Base-by-base conservation (phyloP, 2,329 filamentous ascomycete species). In the Cordyceps farinosa region DNA sequence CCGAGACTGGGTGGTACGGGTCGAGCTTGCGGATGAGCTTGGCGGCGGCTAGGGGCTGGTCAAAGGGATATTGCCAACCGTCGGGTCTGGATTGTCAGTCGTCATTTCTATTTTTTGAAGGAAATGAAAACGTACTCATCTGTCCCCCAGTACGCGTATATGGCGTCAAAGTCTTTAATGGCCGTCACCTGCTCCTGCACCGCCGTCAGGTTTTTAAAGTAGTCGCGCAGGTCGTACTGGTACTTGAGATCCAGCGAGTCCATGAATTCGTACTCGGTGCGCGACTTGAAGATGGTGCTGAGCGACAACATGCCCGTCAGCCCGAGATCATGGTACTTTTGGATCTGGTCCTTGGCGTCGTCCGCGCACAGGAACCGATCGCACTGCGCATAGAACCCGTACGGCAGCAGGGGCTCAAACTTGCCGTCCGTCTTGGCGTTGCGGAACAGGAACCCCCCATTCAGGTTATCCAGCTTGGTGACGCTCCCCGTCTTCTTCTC, bases 1-100 rank as follows among this genome's bases (percentile, higher is more conserved):
- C 75, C 1, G 81, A 81, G 2, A 86, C 80, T 0, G 85, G 85
- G 72, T 88, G 86, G 72, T 87, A 88, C 0, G 82, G 82, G 71
- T 88, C 86, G 1, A 86, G 71, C 0, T 70, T 64, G 63, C 77
- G 77, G 69, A 87, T 79, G 6, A 77, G 69, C 40, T 77, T 69
- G 68, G 82, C 79, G 0, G 80, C 76, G 27, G 73, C 66, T 1
- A 66, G 64, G 0, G 83, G 78, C 0, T 77, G 76, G 64, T 81
- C 75, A 62, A 87, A 78, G 6, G 84, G 79, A 67, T 86, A 79
- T 62, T 83, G 78, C 71, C 78, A 78, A 27, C 85, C 85, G 69
- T 87, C 85, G 5, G 84, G 82, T 66, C 75, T 78, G 57, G 10
- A 15, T 30, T 50, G 32, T 58, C 42, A 48, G 30, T 42, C 22